Conservation (phyloP, 2,329 filamentous ascomycete genomes). For the Apiospora rasikravindrae region DNA sequence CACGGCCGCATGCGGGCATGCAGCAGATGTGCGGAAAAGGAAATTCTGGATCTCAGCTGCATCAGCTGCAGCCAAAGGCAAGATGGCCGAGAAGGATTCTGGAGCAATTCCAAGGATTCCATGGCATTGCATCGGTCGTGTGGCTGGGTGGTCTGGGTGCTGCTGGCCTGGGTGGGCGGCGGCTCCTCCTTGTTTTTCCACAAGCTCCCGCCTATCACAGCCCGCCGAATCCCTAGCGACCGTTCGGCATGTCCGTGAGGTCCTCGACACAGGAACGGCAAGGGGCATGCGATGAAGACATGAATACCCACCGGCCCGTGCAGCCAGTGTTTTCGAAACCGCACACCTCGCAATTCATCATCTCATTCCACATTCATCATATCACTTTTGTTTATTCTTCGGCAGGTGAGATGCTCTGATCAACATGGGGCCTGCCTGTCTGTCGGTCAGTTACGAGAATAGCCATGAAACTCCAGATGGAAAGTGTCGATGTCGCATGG, state of each 20-base stretch:
- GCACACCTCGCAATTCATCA: background rate
- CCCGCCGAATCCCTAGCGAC: background rate
- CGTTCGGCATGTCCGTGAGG: constrained; percentile 16
- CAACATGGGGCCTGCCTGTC: background rate
- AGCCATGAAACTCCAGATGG: background rate
- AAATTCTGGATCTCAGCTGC: constrained; percentile 8
- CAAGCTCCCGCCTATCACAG: background rate
- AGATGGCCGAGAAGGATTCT: constrained; percentile 12
- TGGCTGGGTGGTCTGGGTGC: background rate
- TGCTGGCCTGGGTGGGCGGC: background rate
- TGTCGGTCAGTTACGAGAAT: constrained; percentile 1
- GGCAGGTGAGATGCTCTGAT: background rate
- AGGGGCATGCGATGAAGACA: background rate
- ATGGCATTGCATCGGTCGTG: background rate
- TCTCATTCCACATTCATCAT: background rate
- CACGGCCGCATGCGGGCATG: constrained; percentile 1
- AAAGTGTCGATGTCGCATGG: background rate
- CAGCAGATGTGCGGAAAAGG: constrained; percentile 13
- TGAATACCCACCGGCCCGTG: background rate
- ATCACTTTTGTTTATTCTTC: background rate
- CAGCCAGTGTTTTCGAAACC: background rate
- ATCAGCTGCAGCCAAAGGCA: constrained; percentile 7
- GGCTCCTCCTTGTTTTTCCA: background rate
- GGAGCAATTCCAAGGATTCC: constrained; percentile 10
- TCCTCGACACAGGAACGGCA: background rate